Percentiles rank a stretch among this genome's conserved stretches.
phyloP scores from a whole-genome alignment of 2,329 filamentous ascomycete species.

The Calonectria pseudoreteaudii region DNA sequence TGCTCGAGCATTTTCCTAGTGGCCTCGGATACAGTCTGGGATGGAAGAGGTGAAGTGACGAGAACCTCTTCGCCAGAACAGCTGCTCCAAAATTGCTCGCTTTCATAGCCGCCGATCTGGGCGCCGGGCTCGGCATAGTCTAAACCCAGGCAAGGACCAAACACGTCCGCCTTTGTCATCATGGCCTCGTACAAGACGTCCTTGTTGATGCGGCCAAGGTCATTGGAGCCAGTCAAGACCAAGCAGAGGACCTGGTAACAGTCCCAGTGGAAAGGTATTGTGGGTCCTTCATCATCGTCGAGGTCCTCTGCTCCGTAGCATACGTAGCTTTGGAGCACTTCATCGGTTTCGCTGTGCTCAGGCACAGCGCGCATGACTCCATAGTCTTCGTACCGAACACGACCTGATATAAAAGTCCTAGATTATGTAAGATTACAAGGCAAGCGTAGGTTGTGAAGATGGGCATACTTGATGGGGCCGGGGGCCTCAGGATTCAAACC shows the following conservation, averaged over 20 bases:
- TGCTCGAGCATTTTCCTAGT: not conserved
- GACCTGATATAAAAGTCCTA: not conserved
- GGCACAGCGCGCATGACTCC: not conserved
- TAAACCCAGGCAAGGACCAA: not conserved
- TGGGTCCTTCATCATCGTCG: not conserved
- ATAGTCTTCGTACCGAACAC: not conserved
- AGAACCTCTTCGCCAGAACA: not conserved
- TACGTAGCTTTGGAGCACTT: not conserved
- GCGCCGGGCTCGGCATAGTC: not conserved
- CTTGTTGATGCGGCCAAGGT: not conserved
- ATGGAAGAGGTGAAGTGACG: not conserved
- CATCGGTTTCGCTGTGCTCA: too few relatives aligned
- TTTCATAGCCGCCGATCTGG: not conserved
- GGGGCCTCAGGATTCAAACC: not conserved
- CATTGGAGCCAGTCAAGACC: not conserved
- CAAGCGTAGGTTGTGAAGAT: not conserved
- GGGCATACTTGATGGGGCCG: not conserved
- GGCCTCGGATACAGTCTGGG: not conserved
- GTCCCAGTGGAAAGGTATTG: not conserved
- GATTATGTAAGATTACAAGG: not conserved
- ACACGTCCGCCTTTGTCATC: not conserved
- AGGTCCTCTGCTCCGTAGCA: not conserved
- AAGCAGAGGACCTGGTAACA: not conserved
- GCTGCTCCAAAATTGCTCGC: not conserved
- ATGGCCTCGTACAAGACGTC: not conserved